phyloP scores from a whole-genome alignment of 768 basidiomycete species.

The Hygrocybe punicea region DNA sequence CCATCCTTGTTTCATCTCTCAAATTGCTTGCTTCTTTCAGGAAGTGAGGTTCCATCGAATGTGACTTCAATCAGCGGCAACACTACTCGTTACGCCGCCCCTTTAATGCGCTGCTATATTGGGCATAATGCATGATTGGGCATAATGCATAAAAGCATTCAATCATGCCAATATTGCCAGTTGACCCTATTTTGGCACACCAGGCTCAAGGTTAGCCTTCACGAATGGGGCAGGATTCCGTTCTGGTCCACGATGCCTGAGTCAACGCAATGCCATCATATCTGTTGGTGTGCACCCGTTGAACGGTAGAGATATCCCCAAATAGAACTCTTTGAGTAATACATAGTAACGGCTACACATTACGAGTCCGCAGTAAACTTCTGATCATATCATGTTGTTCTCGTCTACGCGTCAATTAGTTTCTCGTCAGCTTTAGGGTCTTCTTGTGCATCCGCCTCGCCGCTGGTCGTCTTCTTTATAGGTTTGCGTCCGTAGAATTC shows the following conservation, averaged over 20 bases:
- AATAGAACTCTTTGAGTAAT: background rate
- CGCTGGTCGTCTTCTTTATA: slow-evolving; percentile 57
- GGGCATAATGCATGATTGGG: too few species aligned
- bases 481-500: slow-evolving; percentile 90
- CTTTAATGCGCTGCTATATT: too few species aligned
- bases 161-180: background rate
- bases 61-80: too few species aligned
- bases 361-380: background rate
- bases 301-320: too few species aligned
- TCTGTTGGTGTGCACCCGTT: too few species aligned
- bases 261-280: too few species aligned
- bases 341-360: background rate
- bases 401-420: slow-evolving; percentile 60
- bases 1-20: too few species aligned
- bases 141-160: too few species aligned
- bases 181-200: background rate
- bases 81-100: too few species aligned
- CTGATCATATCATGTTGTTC: background rate
- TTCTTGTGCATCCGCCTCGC: slow-evolving; percentile 44
- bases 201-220: background rate
- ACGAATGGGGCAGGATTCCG: background rate
- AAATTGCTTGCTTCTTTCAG: too few species aligned
- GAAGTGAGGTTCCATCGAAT: too few species aligned
- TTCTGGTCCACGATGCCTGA: background rate
- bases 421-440: slow-evolving; percentile 44